A percentile compares a stretch with the other conserved stretches of the same genome.
phyloP scores from a whole-genome alignment of 441 rosid genomes.

The Viola pubescens region DNA sequence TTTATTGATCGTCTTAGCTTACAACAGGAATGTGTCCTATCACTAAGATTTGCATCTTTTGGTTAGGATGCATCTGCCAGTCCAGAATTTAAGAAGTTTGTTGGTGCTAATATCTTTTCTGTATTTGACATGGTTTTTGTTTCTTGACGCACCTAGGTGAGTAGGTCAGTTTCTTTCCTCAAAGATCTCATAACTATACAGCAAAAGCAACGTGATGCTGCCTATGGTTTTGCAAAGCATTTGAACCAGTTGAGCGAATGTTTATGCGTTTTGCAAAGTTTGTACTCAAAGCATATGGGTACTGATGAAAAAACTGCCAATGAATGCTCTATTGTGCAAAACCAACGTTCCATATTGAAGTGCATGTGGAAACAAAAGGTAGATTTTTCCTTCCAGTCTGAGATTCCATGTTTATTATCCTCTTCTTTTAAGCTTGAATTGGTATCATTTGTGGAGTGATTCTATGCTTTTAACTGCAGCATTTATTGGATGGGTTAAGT shows the following conservation, averaged over 20 bases:
- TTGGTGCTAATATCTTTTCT: not conserved
- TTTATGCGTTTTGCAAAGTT: slow-evolving; percentile 34
- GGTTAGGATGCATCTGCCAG: not conserved
- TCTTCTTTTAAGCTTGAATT: slow-evolving; percentile 9
- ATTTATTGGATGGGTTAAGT: slow-evolving; percentile 60
- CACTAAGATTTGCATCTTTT: not conserved
- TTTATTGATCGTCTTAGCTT: too few species aligned
- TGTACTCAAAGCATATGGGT: slow-evolving; percentile 27
- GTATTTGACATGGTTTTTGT: slow-evolving; percentile 1
- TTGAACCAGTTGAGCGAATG: slow-evolving; percentile 41
- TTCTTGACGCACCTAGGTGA: slow-evolving; percentile 43
- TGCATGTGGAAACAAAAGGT: slow-evolving; percentile 92
- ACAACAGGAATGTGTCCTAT: not conserved
- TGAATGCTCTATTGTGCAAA: slow-evolving; percentile 39
- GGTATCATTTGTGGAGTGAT: slow-evolving; percentile 1
- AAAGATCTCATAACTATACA: slow-evolving; percentile 76
- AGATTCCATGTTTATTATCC: not conserved
- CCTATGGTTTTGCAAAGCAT: slow-evolving; percentile 50
- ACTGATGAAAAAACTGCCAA: slow-evolving; percentile 18
- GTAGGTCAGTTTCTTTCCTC: slow-evolving; percentile 67
- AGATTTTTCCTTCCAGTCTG: slow-evolving; percentile 11
- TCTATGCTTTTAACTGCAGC: slow-evolving; percentile 35
- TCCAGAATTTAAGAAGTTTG: not conserved
- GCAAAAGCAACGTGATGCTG: slow-evolving; percentile 62
- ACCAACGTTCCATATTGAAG: slow-evolving; percentile 40